These are phyloP conservation scores for Didymella lethalis DNA, from an alignment of 2,329 filamentous ascomycete species.

Conservation along the genomic window DNA sequence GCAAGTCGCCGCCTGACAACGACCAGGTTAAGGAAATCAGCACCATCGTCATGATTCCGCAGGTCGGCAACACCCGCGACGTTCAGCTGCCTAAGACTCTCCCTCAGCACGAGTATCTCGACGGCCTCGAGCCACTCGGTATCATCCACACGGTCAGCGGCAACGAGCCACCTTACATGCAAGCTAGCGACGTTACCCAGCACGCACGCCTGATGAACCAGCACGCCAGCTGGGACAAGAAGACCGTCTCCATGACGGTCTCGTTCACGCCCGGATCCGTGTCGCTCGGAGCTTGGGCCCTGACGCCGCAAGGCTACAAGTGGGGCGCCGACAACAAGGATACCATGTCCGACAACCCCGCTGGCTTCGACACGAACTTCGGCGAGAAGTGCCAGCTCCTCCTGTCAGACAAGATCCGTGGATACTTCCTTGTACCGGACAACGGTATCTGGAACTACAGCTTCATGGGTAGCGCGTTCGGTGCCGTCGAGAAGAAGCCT, in stretches of 20 bases:
- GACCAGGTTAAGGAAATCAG: constrained; percentile 96
- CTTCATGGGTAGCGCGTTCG: constrained; percentile 93
- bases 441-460: constrained; percentile 95
- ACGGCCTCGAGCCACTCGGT: constrained; percentile 86
- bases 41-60: constrained; percentile 96
- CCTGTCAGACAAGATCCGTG: constrained; percentile 89
- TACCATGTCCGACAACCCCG: constrained; percentile 87
- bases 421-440: constrained; percentile 95
- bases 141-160: constrained; percentile 95
- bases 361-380: constrained; percentile 90
- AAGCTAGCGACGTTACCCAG: constrained; percentile 90
- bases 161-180: constrained; percentile 96
- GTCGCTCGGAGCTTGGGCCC: constrained; percentile 89
- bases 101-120: constrained; percentile 90
- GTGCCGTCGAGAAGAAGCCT: constrained; percentile 86
- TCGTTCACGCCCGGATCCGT: constrained; percentile 97
- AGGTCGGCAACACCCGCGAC: constrained; percentile 91
- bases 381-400: constrained; percentile 95
- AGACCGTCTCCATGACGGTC: constrained; percentile 92
- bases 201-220: constrained; percentile 88
- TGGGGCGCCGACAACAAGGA: constrained; percentile 98
- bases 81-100: constrained; percentile 89
- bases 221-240: constrained; percentile 83
- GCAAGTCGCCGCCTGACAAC: constrained; percentile 89
- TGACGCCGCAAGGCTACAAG: constrained; percentile 91